Evolutionary conservation across 2,329 filamentous ascomycete species (phyloP), one percentile per base, ranked within the genome.

Genomic region (Rosellinia necatrix): DNA sequence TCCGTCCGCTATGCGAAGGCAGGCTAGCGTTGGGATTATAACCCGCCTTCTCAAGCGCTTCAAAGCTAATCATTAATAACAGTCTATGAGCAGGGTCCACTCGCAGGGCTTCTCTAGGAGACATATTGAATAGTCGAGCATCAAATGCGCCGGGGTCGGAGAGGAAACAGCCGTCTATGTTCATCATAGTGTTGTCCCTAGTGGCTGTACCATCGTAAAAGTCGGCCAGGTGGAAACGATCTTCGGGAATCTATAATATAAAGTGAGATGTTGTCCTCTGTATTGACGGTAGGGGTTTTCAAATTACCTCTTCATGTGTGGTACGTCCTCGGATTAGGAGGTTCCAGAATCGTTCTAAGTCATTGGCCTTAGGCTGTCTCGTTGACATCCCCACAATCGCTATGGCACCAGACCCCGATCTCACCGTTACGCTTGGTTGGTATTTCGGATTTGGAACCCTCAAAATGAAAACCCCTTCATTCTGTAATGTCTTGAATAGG

Each of bases 381-480:
- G 63, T 59, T 1, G 72, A 65, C 71, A 76, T 72, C 4, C 74
- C 73, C 5, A 76, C 59, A 6, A 77, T 66, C 8, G 74, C 74
- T n/a, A 65, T 57, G 13, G 58, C 47, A 9, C 49, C 56, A 9
- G 41, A 53, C 12, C 50, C 49, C 2, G 41, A 17, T 12, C 47
- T 49, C 5, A 22, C 13, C 15, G 9, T 22, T 6, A 8, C 3
- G 30, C 41, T 6, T 3, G n/a, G 17, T 40, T 53, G 40, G 30
- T 19, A 41, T 3, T 15, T 40, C 6, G 44, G 49, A 10, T 7
- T 12, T 25, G 27, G 25, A 3, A 56, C 24, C 5, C 54, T 40
- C 3, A 51, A 29, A 4, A 46, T 22, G 4, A 21, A 13, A 9
- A 58, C n/a, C 34, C 46, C 52, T 10, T 49, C 25, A 17, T 55